phyloP scores from a whole-genome alignment of 768 basidiomycete species.

The Sarcomyxa edulis region DNA sequence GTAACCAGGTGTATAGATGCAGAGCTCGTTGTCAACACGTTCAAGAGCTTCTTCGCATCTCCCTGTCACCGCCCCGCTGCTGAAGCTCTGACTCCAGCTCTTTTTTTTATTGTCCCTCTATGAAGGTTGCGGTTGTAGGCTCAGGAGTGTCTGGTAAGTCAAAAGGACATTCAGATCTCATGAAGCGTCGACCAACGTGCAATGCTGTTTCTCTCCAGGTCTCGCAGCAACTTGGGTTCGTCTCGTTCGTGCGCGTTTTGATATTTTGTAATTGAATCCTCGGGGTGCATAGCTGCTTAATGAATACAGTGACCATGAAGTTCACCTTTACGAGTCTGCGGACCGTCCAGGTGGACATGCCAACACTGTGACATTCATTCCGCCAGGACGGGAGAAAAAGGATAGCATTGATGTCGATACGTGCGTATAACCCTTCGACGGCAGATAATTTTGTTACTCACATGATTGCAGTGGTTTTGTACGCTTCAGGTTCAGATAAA shows the following conservation, averaged over 20 bases:
- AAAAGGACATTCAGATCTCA: too few relatives aligned
- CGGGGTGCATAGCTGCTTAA: slow-evolving; percentile 49
- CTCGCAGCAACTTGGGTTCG: slow-evolving; percentile 71
- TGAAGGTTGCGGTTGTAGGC: slow-evolving; percentile 71
- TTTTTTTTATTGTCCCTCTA: too few relatives aligned
- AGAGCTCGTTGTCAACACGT: too few relatives aligned
- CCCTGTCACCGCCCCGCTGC: too few relatives aligned
- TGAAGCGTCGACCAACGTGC: too few relatives aligned
- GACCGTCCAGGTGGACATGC: slow-evolving; percentile 70
- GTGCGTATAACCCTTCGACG: slow-evolving; percentile 34
- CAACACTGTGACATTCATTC: slow-evolving; percentile 58
- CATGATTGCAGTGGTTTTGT: slow-evolving; percentile 48
- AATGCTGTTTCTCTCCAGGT: too few relatives aligned
- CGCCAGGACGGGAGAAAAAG: slow-evolving; percentile 25
- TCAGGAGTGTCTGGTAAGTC: slow-evolving; percentile 71
- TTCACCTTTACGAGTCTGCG: slow-evolving; percentile 70
- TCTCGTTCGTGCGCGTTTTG: not conserved
- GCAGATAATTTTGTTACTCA: slow-evolving; percentile 1
- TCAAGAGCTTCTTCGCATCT: too few relatives aligned
- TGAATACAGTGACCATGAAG: slow-evolving; percentile 68
- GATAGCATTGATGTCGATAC: slow-evolving; percentile 59
- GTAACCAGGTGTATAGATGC: too few relatives aligned
- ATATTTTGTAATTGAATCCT: not conserved
- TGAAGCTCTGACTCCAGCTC: too few relatives aligned
- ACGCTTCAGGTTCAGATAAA: slow-evolving; percentile 7